These are phyloP conservation scores for Macrolepiota fuliginosa DNA, from an alignment of 768 basidiomycete genomes.

Conservation along the genomic window DNA sequence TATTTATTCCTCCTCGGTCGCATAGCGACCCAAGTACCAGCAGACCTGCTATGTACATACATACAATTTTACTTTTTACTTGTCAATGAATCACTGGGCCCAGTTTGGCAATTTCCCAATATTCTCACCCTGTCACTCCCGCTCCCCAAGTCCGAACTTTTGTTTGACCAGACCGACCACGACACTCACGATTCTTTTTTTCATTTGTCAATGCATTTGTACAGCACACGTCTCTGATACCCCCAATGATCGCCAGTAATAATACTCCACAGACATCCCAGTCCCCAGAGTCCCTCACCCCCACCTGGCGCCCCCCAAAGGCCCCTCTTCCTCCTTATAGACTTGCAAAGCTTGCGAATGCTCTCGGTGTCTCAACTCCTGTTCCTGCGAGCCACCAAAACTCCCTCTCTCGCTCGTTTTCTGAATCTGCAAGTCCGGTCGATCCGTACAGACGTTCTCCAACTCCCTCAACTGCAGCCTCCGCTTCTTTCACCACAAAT, in stretches of 20 bases:
- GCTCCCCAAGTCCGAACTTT: not conserved
- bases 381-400: conserved; percentile 46
- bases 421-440: conserved; percentile 27
- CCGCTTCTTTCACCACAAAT: conserved; percentile 31
- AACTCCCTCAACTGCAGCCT: conserved; percentile 46
- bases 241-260: conserved; percentile 16
- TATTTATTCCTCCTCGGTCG: not conserved
- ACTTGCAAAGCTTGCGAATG: conserved; percentile 82
- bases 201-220: not conserved
- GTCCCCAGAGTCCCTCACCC: conserved; percentile 28
- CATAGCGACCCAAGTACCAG: no score
- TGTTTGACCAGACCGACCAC: not conserved
- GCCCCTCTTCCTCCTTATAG: conserved; percentile 73
- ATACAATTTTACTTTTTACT: not conserved
- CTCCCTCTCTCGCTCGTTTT: conserved; percentile 30
- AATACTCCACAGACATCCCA: conserved; percentile 24
- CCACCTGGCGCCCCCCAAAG: conserved; percentile 63
- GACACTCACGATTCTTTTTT: not conserved
- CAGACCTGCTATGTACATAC: no score
- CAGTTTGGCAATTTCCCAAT: conserved; percentile 2
- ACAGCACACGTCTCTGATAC: not conserved
- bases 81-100: not conserved
- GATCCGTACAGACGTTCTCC: conserved; percentile 47
- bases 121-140: conserved; percentile 1
- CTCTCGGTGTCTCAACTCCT: conserved; percentile 77